Conservation (phyloP, 106 monocot genomes). For the Vanilla planifolia region DNA sequence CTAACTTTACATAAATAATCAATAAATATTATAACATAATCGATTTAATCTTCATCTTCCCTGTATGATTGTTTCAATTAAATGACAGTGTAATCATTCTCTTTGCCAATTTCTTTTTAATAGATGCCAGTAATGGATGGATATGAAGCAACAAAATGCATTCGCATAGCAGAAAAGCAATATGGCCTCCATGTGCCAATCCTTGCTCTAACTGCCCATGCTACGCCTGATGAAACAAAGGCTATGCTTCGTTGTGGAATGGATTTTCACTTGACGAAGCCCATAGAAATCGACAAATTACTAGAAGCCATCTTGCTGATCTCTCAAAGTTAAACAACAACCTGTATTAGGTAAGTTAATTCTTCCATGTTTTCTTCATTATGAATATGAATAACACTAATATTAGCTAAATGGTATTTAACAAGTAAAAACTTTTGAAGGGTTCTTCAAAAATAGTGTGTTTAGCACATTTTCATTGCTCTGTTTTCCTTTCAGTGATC, state of each 20-base stretch:
- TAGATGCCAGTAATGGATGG: slow-evolving; percentile 97
- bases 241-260: slow-evolving; percentile 44
- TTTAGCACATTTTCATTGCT: no score
- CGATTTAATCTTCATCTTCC: no score
- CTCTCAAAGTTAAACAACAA: neutral
- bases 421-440: no score
- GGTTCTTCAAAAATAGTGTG: no score
- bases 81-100: neutral
- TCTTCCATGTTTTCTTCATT: no score
- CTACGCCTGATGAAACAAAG: slow-evolving; percentile 28
- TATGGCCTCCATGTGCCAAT: slow-evolving; percentile 73
- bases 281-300: slow-evolving; percentile 21
- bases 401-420: no score
- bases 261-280: slow-evolving; percentile 68
- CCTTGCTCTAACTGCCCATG: slow-evolving; percentile 59
- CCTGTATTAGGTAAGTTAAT: no score
- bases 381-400: no score
- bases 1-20: no score
- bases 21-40: no score
- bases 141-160: slow-evolving; percentile 67
- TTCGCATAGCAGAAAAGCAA: slow-evolving; percentile 46
- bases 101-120: neutral
- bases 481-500: no score
- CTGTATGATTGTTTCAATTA: no score
- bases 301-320: slow-evolving; percentile 23